Conservation (phyloP, 176 grass and related monocot species). For the Sorghum bicolor region DNA sequence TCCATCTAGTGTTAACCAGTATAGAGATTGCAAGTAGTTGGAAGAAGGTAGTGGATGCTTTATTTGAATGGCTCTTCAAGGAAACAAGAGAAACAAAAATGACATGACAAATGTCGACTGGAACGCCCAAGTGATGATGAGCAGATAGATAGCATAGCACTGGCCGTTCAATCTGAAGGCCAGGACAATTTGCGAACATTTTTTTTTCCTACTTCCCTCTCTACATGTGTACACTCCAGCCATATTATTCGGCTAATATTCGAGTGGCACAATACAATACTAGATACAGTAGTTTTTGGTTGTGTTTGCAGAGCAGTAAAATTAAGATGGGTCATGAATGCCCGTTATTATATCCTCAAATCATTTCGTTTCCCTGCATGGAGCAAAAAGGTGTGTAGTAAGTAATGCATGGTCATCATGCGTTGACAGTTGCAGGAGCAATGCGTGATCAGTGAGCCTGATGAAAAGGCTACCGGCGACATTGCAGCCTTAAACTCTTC, state of each 20-base stretch:
- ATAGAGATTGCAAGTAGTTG: constrained; percentile 20
- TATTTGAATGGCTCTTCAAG: constrained; percentile 1
- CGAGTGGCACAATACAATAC: background rate
- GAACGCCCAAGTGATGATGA: constrained; percentile 20
- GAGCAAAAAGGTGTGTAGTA: constrained; percentile 1
- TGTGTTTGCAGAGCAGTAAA: constrained; percentile 22
- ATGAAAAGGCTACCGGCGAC: constrained; percentile 19
- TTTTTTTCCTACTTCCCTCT: background rate
- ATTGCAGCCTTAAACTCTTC: constrained; percentile 35
- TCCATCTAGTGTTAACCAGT: background rate
- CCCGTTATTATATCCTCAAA: constrained; percentile 14
- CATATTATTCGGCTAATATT: background rate
- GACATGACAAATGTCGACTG: background rate
- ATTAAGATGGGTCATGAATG: constrained; percentile 22
- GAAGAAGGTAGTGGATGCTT: background rate
- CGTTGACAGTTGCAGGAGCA: constrained; percentile 23
- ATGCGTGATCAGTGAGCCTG: constrained; percentile 12
- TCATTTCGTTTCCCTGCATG: constrained; percentile 33
- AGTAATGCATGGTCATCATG: constrained; percentile 28
- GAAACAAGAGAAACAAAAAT: background rate
- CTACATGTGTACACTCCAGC: constrained; percentile 25
- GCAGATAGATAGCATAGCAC: constrained; percentile 12
- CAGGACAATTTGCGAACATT: constrained; percentile 16
- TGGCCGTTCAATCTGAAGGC: constrained; percentile 20
- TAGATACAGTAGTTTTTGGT: background rate